phyloP scores from a whole-genome alignment of 1,139 yeast species.

The Zhuliangozyma parablackwelliae region DNA sequence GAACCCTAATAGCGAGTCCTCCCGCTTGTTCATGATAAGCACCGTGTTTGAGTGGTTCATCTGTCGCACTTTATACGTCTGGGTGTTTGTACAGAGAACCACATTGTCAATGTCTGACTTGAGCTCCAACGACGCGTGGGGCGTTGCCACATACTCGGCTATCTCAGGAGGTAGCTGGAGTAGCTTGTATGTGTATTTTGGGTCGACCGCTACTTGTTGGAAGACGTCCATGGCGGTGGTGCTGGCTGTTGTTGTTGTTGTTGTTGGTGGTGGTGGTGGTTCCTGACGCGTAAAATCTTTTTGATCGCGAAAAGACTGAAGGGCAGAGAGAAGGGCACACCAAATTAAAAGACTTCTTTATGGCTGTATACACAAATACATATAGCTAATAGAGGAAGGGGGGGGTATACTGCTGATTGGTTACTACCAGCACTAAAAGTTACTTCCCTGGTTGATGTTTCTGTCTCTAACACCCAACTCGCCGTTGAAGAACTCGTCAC shows the following conservation, averaged over 20 bases:
- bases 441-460: constrained; percentile 43
- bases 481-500: constrained; percentile 59
- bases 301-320: too few species aligned
- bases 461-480: constrained; percentile 51
- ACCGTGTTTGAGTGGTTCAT: constrained; percentile 86
- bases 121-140: constrained; percentile 31
- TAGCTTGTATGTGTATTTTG: constrained; percentile 43
- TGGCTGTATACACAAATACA: background rate
- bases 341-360: background rate
- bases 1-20: constrained; percentile 31
- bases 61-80: constrained; percentile 66
- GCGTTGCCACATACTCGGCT: constrained; percentile 32
- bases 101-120: constrained; percentile 50
- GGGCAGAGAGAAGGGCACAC: too few species aligned
- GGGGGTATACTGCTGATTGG: too few species aligned
- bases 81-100: constrained; percentile 55
- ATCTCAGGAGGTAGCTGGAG: constrained; percentile 60
- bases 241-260: background rate
- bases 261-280: background rate
- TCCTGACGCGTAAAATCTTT: too few species aligned
- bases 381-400: too few species aligned
- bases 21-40: constrained; percentile 39
- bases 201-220: constrained; percentile 21
- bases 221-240: constrained; percentile 12
- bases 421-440: constrained; percentile 19